Evolutionary conservation across 495 filamentous ascomycete species (phyloP).

Genomic region (Corynascus novoguineensis): DNA sequence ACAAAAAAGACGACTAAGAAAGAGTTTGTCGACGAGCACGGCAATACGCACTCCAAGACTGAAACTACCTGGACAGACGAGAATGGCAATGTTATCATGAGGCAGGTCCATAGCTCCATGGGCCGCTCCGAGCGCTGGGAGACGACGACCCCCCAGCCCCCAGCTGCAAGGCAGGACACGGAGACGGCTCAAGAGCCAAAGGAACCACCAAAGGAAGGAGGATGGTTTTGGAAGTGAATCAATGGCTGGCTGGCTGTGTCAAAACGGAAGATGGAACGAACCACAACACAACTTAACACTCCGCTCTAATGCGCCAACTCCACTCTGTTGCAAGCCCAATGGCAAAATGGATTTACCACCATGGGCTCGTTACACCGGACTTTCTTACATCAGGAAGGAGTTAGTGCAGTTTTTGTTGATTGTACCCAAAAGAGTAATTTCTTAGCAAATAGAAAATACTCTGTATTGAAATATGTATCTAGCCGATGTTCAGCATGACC

Average conservation of each 20-base stretch:
- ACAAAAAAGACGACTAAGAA: conserved; percentile 15
- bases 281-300: neutral
- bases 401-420: too few relatives aligned
- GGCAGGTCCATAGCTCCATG: conserved; percentile 2
- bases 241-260: neutral
- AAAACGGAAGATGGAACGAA: neutral
- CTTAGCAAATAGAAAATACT: neutral
- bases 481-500: neutral
- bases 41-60: conserved; percentile 19
- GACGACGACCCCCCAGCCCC: neutral
- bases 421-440: too few relatives aligned
- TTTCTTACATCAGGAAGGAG: too few relatives aligned
- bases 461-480: neutral
- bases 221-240: conserved; percentile 24
- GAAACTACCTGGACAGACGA: conserved; percentile 15
- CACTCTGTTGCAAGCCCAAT: neutral
- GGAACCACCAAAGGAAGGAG: conserved; percentile 1
- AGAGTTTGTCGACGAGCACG: conserved; percentile 18
- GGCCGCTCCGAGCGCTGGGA: neutral
- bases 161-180: neutral
- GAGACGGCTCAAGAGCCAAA: neutral
- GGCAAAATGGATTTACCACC: neutral
- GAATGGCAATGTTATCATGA: conserved; percentile 7
- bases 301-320: neutral
- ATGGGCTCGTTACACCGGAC: neutral